Conservation (phyloP, 192 early-diverging fungal genomes). For the Umbelopsis sp. region DNA sequence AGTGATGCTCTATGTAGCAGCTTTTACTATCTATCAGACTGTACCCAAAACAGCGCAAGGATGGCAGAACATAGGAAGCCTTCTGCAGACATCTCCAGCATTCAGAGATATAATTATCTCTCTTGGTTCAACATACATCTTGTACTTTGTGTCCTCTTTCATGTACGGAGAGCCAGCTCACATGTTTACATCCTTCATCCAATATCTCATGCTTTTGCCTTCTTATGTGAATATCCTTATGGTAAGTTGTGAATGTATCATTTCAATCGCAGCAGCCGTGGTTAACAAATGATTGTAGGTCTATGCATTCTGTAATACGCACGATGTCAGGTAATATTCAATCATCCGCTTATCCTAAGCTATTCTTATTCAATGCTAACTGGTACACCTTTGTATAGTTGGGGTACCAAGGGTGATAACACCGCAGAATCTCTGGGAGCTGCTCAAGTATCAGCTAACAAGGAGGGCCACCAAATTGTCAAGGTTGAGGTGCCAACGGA, state of each 20-base stretch:
- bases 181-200: conserved; percentile 73
- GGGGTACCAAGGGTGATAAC: conserved; percentile 84
- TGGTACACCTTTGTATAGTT: conserved; percentile 57
- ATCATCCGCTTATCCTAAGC: background rate
- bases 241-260: conserved; percentile 81
- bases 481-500: conserved; percentile 75
- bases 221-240: conserved; percentile 75
- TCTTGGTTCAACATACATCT: conserved; percentile 69
- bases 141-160: conserved; percentile 75
- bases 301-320: conserved; percentile 8
- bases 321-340: background rate
- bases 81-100: conserved; percentile 26
- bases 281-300: conserved; percentile 88
- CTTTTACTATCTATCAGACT: conserved; percentile 57
- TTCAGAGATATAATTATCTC: conserved; percentile 70
- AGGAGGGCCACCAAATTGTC: conserved; percentile 69
- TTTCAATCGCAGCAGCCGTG: conserved; percentile 54
- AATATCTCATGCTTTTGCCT: conserved; percentile 78
- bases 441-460: conserved; percentile 53
- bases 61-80: conserved; percentile 17
- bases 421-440: conserved; percentile 41
- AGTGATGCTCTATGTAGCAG: conserved; percentile 64
- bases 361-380: background rate
- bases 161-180: conserved; percentile 79
- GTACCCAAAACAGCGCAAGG: conserved; percentile 25